phyloP scores from a whole-genome alignment of 2,329 filamentous ascomycete species.

The Cercospora sojina region DNA sequence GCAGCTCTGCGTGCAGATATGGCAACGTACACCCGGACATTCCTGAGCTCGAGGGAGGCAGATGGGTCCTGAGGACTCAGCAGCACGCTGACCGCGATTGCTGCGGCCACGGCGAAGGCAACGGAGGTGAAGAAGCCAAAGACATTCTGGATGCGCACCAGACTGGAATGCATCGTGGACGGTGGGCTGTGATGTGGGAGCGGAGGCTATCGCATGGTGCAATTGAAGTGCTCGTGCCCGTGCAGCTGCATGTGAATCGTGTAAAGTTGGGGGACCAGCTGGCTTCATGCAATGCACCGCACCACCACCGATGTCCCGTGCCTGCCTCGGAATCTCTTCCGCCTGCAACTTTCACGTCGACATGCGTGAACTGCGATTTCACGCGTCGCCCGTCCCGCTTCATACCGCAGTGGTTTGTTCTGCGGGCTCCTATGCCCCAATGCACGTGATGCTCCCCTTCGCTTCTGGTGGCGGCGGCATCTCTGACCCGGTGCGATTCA shows the following conservation, averaged over 20 bases:
- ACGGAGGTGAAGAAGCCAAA: constrained; percentile 99
- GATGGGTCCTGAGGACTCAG: constrained; percentile 66
- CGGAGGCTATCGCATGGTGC: background rate
- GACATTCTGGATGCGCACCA: constrained; percentile 83
- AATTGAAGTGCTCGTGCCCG: background rate
- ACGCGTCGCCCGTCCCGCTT: background rate
- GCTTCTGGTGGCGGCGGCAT: background rate
- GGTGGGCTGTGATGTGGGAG: background rate
- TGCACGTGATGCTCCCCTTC: background rate
- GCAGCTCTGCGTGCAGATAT: background rate
- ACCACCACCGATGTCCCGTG: background rate
- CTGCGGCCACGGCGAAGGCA: constrained; percentile 72
- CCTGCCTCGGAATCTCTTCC: background rate
- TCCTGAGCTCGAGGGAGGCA: constrained; percentile 64
- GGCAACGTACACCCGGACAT: constrained; percentile 75
- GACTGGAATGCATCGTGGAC: constrained; percentile 75
- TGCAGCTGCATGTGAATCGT: constrained; percentile 1
- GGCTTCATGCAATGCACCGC: no score
- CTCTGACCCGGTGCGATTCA: constrained; percentile 8
- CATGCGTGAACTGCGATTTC: background rate
- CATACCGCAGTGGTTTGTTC: background rate
- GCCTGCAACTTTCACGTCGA: background rate
- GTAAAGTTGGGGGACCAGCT: constrained; percentile 1
- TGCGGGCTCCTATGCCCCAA: background rate
- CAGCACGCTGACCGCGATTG: constrained; percentile 80